Conservation (phyloP, 139 green algal species). For the Coccomyxa sp. region DNA sequence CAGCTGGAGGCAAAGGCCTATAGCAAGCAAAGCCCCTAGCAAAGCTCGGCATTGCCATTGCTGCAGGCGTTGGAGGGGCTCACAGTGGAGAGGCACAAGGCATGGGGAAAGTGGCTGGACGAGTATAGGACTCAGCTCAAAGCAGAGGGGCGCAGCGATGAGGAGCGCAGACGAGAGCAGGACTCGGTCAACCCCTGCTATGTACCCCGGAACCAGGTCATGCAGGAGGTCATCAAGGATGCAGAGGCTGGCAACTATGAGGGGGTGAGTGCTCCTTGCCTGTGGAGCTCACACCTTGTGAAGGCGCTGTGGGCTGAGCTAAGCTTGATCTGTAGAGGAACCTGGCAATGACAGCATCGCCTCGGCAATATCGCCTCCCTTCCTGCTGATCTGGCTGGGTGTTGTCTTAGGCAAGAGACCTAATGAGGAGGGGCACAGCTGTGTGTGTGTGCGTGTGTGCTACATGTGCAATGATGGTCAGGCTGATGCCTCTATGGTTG, state of each 20-base stretch:
- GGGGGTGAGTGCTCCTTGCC: conserved; percentile 34
- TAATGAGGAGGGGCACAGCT: not conserved
- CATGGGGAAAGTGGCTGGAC: conserved; percentile 61
- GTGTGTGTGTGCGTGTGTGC: not conserved
- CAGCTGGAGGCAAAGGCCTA: no score
- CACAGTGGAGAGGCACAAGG: conserved; percentile 25
- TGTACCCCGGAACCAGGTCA: conserved; percentile 79
- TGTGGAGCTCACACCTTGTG: not conserved
- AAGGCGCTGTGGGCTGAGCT: no score
- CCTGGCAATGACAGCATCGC: no score
- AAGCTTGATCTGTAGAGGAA: no score
- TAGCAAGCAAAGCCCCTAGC: no score
- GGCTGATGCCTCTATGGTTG: not conserved
- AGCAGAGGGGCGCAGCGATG: conserved; percentile 41
- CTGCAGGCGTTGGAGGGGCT: conserved; percentile 16
- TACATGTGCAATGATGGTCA: not conserved
- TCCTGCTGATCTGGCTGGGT: not conserved
- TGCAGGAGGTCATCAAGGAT: conserved; percentile 67
- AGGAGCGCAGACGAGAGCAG: conserved; percentile 42
- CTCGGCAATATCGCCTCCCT: not conserved
- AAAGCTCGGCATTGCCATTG: no score
- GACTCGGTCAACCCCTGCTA: conserved; percentile 65
- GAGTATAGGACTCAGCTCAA: conserved; percentile 44
- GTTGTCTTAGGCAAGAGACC: not conserved
- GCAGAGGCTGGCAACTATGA: conserved; percentile 59